Evolutionary conservation across 169 alveolate genomes (phyloP).

Genomic region (Cryptosporidium baileyi): DNA sequence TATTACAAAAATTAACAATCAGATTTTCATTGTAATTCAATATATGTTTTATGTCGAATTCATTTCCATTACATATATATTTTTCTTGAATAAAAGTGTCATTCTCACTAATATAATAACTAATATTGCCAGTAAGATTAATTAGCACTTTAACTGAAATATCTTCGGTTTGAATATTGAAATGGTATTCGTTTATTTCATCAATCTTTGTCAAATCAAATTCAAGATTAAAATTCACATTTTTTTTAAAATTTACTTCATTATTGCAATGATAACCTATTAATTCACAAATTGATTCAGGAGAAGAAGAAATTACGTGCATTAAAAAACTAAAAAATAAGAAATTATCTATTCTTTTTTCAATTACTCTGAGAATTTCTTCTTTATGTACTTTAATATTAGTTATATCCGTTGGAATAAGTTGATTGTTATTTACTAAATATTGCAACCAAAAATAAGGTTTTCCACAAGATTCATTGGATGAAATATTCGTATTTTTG

Average conservation of each 20-base stretch:
- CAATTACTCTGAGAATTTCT: conserved; percentile 33
- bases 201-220: not conserved
- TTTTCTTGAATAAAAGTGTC: not conserved
- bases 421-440: conserved; percentile 8
- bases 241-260: too few species aligned
- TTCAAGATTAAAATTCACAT: too few species aligned
- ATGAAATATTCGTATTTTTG: not conserved
- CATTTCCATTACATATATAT: not conserved
- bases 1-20: conserved; percentile 6
- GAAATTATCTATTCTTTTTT: conserved; percentile 5
- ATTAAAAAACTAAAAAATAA: conserved; percentile 6
- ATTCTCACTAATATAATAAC: not conserved
- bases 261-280: too few species aligned
- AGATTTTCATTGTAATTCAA: conserved; percentile 15
- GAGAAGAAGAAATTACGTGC: conserved; percentile 10
- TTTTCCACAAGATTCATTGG: not conserved
- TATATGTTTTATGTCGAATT: not conserved
- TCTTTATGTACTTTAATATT: not conserved
- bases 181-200: not conserved
- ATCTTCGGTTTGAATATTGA: not conserved
- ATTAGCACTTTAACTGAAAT: not conserved
- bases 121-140: conserved; percentile 11
- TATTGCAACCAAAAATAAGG: conserved; percentile 61
- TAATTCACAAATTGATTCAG: too few species aligned
- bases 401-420: not conserved